Conservation (phyloP, 1,139 yeast genomes). For the Taphrina pruni region DNA sequence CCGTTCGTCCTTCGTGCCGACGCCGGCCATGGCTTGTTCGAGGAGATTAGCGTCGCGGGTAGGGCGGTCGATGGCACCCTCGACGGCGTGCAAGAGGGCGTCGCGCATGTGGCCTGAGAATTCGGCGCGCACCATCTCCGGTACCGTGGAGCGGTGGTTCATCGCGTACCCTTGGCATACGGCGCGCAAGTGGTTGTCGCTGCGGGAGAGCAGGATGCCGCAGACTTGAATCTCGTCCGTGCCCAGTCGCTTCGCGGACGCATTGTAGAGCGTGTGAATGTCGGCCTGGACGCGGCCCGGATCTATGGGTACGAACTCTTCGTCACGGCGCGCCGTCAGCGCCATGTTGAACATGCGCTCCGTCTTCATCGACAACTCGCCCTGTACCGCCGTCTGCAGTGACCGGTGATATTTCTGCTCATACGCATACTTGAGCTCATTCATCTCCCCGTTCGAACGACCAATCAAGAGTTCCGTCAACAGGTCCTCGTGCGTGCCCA, state of each 20-base stretch:
- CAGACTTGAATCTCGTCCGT: slow-evolving; percentile 47
- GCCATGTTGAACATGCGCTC: slow-evolving; percentile 46
- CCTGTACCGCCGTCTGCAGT: slow-evolving; percentile 45
- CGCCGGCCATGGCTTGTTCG: slow-evolving; percentile 46
- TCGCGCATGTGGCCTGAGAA: slow-evolving; percentile 48
- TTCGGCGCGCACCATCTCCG: slow-evolving; percentile 44
- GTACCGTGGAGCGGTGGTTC: slow-evolving; percentile 44
- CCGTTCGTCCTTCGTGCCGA: slow-evolving; percentile 47
- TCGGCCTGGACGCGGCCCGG: slow-evolving; percentile 44
- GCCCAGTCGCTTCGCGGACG: slow-evolving; percentile 45
- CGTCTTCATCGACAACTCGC: slow-evolving; percentile 47
- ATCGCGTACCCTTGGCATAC: slow-evolving; percentile 43
- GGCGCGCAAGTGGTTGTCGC: slow-evolving; percentile 45
- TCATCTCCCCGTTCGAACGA: slow-evolving; percentile 46
- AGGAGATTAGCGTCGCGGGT: slow-evolving; percentile 46
- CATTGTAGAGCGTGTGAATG: slow-evolving; percentile 45
- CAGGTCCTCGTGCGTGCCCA: slow-evolving; percentile 47
- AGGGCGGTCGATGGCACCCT: slow-evolving; percentile 44
- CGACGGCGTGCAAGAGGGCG: slow-evolving; percentile 46
- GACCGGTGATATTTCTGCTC: slow-evolving; percentile 43
- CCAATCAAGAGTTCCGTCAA: slow-evolving; percentile 46
- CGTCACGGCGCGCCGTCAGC: slow-evolving; percentile 44
- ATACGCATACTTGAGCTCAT: slow-evolving; percentile 46
- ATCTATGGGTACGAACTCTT: slow-evolving; percentile 45
- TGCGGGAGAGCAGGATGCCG: slow-evolving; percentile 45